phyloP scores from a whole-genome alignment of 306 rosid species.

The Chamaecrista fasciculata region DNA sequence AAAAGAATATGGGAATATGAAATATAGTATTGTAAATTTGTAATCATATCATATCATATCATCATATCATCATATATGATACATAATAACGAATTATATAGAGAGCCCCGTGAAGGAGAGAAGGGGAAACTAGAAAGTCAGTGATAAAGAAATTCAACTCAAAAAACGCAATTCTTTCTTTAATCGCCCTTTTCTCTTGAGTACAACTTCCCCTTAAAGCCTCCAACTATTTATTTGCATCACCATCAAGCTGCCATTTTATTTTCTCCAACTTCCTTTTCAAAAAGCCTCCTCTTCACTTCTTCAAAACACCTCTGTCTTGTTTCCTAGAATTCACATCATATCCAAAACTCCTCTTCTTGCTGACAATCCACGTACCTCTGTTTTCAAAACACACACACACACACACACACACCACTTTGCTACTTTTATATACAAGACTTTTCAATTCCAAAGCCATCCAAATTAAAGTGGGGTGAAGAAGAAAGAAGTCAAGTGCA shows the following conservation, averaged over 20 bases:
- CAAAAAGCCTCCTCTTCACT: background rate
- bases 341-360: background rate
- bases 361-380: conserved; percentile 37
- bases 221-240: conserved; percentile 70
- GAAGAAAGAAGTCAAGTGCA: conserved; percentile 39
- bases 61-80: too few species aligned
- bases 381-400: too few species aligned
- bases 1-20: too few species aligned
- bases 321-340: conserved; percentile 32
- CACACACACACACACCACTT: conserved; percentile 4
- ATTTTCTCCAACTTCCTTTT: conserved; percentile 49
- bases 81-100: too few species aligned
- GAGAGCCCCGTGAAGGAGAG: conserved; percentile 36
- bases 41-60: too few species aligned
- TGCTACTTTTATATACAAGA: conserved; percentile 12
- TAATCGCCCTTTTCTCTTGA: conserved; percentile 41
- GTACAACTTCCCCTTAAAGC: conserved; percentile 39
- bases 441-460: conserved; percentile 36
- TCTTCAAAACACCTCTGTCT: conserved; percentile 34
- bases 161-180: conserved; percentile 31
- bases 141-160: conserved; percentile 7
- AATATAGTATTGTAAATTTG: too few species aligned
- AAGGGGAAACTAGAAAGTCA: conserved; percentile 28
- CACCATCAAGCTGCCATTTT: conserved; percentile 66
- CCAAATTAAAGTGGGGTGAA: conserved; percentile 17